Percentiles rank a stretch among this genome's conserved stretches.
Conservation (phyloP, 345 rosid species). For the Brassica rapa region DNA sequence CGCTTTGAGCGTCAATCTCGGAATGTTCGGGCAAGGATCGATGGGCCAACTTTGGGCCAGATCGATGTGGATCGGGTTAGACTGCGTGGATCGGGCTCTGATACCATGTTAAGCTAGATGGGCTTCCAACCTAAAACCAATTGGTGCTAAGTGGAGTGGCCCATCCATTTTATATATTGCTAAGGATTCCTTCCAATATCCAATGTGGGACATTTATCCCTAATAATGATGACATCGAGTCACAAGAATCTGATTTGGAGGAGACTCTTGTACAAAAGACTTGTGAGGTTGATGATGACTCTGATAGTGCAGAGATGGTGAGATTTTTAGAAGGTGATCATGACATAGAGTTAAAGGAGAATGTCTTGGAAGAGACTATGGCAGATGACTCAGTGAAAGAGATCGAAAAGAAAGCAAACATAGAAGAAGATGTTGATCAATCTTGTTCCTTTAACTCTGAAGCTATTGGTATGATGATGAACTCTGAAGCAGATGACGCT, state of each 20-base stretch:
- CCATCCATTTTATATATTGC: too few species aligned
- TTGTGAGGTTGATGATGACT: constrained; percentile 26
- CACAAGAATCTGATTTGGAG: background rate
- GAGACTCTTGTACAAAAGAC: background rate
- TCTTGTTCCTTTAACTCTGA: constrained; percentile 14
- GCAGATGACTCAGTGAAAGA: constrained; percentile 9
- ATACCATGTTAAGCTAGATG: too few species aligned
- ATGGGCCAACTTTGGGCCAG: too few species aligned
- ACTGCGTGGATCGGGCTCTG: too few species aligned
- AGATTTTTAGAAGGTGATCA: constrained; percentile 13
- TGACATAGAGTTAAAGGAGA: background rate
- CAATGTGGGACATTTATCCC: too few species aligned
- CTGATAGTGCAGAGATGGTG: constrained; percentile 24
- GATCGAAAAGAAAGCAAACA: constrained; percentile 14
- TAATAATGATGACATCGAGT: background rate
- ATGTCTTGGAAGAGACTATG: background rate
- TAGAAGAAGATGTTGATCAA: constrained; percentile 16
- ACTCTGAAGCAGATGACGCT: constrained; percentile 26
- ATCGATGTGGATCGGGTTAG: too few species aligned
- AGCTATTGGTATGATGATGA: background rate
- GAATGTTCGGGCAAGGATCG: too few species aligned
- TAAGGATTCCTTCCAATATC: too few species aligned
- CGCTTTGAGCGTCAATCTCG: too few species aligned
- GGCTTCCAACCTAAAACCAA: too few species aligned
- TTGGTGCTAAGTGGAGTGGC: too few species aligned